Evolutionary conservation across 2,329 filamentous ascomycete species (phyloP).

Genomic region (Sporothrix brasiliensis): DNA sequence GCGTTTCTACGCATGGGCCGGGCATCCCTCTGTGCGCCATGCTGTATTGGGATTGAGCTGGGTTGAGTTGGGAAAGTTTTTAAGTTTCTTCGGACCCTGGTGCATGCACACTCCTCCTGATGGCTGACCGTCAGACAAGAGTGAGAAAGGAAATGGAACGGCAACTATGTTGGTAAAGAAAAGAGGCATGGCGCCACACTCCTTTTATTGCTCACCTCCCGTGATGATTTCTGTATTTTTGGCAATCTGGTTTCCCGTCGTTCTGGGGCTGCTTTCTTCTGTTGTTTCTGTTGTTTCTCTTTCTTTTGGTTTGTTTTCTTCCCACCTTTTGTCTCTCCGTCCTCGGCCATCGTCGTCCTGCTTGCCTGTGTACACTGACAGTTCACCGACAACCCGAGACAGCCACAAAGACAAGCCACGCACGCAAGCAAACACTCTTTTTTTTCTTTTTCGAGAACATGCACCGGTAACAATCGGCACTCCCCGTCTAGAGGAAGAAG

Average conservation of each 20-base stretch:
- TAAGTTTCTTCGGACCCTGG: too few relatives aligned
- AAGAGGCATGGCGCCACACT: slow-evolving; percentile 7
- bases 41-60: slow-evolving; percentile 5
- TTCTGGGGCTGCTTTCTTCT: not conserved
- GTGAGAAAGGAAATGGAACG: not conserved
- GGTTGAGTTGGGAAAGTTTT: not conserved
- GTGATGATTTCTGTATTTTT: not conserved
- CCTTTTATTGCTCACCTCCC: slow-evolving; percentile 8
- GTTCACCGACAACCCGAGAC: not conserved
- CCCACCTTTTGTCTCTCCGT: too few relatives aligned
- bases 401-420: not conserved
- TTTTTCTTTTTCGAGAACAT: not conserved
- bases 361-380: not conserved
- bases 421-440: not conserved
- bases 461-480: not conserved
- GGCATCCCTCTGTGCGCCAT: slow-evolving; percentile 1
- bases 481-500: not conserved
- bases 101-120: not conserved
- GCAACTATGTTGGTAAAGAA: not conserved
- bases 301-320: not conserved
- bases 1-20: not conserved
- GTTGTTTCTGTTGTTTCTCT: not conserved
- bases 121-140: not conserved
- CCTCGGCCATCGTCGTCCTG: too few relatives aligned
- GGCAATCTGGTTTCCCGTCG: not conserved